Evolutionary conservation across 2,329 filamentous ascomycete species (phyloP).

Genomic region (Aureobasidium mangrovei): DNA sequence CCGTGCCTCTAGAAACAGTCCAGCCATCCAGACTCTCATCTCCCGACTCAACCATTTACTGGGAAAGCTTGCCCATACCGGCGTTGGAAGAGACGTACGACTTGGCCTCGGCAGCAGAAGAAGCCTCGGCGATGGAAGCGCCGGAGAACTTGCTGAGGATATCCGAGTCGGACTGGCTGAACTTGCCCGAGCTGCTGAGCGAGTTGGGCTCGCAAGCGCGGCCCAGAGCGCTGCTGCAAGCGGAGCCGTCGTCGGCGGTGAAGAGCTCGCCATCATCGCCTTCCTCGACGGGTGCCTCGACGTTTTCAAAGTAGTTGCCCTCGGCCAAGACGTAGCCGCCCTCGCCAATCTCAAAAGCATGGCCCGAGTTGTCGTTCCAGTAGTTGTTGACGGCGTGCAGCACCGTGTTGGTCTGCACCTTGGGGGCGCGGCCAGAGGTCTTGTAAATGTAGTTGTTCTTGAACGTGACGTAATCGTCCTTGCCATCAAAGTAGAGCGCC

Average conservation of each 20-base stretch:
- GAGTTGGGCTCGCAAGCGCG: constrained; percentile 44
- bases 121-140: constrained; percentile 43
- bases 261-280: constrained; percentile 33
- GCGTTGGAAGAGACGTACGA: constrained; percentile 28
- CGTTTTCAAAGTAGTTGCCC: constrained; percentile 36
- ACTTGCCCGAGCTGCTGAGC: constrained; percentile 18
- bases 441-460: constrained; percentile 54
- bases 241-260: constrained; percentile 28
- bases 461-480: constrained; percentile 47
- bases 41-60: background rate
- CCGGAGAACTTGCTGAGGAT: constrained; percentile 45
- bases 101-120: constrained; percentile 23
- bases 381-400: constrained; percentile 54
- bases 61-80: constrained; percentile 35
- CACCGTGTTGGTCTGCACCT: constrained; percentile 46
- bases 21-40: no score
- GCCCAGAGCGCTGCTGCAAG: constrained; percentile 40
- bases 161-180: constrained; percentile 29
- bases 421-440: constrained; percentile 46
- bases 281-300: constrained; percentile 35
- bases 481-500: constrained; percentile 48
- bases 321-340: constrained; percentile 42
- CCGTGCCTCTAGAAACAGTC: no score
- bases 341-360: constrained; percentile 43
- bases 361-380: constrained; percentile 43